Base-by-base conservation (phyloP, 2,329 filamentous ascomycete genomes). In the Scortechinia acanthostroma region DNA sequence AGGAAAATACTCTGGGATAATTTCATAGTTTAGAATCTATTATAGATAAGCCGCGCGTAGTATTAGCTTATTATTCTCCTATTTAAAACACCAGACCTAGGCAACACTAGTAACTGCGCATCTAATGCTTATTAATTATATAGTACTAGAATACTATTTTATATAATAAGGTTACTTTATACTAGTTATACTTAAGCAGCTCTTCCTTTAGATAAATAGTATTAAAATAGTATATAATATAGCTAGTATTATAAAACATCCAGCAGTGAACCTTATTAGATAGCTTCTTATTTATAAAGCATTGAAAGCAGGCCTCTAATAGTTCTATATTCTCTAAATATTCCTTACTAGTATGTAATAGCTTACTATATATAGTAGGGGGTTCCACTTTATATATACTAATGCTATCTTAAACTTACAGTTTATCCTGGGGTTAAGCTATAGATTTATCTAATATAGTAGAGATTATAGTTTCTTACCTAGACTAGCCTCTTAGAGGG, bases 401-500 rank as follows among this genome's bases (percentile, higher is more conserved):
- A 40, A n/a, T 10, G 25, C 25, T 10, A 30, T 30, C 35, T 40
- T 17, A 15, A 19, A 19, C 10, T 19, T 40, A 17, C 10, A 13
- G 6, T 10, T 15, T 10, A 10, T 10, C 10, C 17, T 40, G 35
- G 6, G 35, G 35, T 19, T 19, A 19, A 17, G 35, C 35, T 19
- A 10, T 6, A 6, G 35, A 17, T 40, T 19, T 19, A 19, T 10
- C 35, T 13, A 17, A 40, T 40, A 17, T 6, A 19, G 17, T 6
- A 19, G 35, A 40, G 14, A 6, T 19, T 6, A 17, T 13, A 6
- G 10, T 19, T 10, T 10, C 17, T 17, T 40, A 6, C 35, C 17
- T 40, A 19, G 35, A 17, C 35, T 17, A 17, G 6, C 35, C 35
- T 10, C 35, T 13, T 6, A 40, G 35, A 13, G 48, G 52, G 30